Percentiles rank a stretch among this genome's conserved stretches.
Conservation (phyloP, 345 rosid genomes). For the Aquilaria sinensis region DNA sequence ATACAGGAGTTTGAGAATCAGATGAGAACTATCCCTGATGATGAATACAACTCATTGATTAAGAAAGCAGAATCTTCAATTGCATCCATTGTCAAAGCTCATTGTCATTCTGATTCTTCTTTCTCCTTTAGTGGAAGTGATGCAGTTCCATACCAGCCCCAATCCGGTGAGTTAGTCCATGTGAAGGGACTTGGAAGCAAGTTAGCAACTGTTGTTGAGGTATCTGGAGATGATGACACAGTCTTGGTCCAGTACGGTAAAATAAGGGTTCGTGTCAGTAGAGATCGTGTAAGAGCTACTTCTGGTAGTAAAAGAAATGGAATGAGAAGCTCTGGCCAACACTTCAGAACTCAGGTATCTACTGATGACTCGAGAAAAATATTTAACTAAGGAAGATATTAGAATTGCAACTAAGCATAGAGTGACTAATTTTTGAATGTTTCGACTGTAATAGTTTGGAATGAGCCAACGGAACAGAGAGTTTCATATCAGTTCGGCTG, state of each 20-base stretch:
- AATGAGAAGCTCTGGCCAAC: constrained; percentile 23
- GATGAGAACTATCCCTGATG: constrained; percentile 33
- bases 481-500: constrained; percentile 17
- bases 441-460: too few species aligned
- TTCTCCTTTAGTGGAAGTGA: constrained; percentile 24
- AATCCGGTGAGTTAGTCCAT: constrained; percentile 65
- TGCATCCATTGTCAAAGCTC: constrained; percentile 56
- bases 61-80: constrained; percentile 55
- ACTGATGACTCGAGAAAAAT: neutral
- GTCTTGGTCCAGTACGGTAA: constrained; percentile 78
- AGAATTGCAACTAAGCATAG: neutral
- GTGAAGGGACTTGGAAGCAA: constrained; percentile 70
- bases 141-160: constrained; percentile 37
- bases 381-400: constrained; percentile 2
- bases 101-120: constrained; percentile 33
- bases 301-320: constrained; percentile 20
- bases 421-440: too few species aligned
- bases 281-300: constrained; percentile 41
- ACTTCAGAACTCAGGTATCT: constrained; percentile 48
- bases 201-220: constrained; percentile 72
- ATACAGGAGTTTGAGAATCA: constrained; percentile 51
- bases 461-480: constrained; percentile 28
- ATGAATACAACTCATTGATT: constrained; percentile 51
- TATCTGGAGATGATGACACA: constrained; percentile 52
- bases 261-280: constrained; percentile 68